Evolutionary conservation across 2,329 filamentous ascomycete species (phyloP).

Genomic region (Arthrobotrys entomopaga): DNA sequence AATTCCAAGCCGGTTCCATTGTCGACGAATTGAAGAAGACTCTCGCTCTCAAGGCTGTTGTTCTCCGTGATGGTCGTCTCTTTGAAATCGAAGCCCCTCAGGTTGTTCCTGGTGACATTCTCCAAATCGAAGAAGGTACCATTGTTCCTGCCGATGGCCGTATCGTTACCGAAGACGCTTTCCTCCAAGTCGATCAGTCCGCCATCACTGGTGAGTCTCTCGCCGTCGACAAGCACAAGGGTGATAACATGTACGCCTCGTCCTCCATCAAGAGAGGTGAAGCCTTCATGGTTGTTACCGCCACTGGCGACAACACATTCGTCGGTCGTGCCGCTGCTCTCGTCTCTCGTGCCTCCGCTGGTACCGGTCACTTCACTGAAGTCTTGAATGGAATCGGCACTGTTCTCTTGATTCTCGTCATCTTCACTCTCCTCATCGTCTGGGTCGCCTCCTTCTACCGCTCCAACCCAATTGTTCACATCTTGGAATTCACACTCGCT

Average conservation of each 20-base stretch:
- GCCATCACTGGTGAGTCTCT: conserved; percentile 92
- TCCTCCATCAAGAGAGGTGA: conserved; percentile 91
- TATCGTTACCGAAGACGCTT: conserved; percentile 83
- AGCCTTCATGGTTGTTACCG: conserved; percentile 81
- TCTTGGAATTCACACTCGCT: conserved; percentile 84
- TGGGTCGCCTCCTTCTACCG: conserved; percentile 91
- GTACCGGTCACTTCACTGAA: conserved; percentile 87
- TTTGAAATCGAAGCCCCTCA: conserved; percentile 83
- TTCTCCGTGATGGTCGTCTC: conserved; percentile 81
- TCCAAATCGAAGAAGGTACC: conserved; percentile 89
- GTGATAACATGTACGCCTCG: conserved; percentile 83
- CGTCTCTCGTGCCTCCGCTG: conserved; percentile 78
- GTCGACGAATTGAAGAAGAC: conserved; percentile 93
- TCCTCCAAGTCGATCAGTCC: conserved; percentile 91
- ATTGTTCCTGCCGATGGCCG: conserved; percentile 90
- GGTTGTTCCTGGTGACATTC: conserved; percentile 88
- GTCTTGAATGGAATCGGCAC: conserved; percentile 88
- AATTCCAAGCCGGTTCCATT: conserved; percentile 88
- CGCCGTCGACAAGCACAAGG: conserved; percentile 86
- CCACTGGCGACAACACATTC: conserved; percentile 89
- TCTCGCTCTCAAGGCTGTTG: conserved; percentile 84
- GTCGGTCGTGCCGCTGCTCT: conserved; percentile 88
- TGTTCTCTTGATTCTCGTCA: conserved; percentile 80
- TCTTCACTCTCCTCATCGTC: conserved; percentile 81
- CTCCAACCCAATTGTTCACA: conserved; percentile 79